Percentiles rank a stretch among this genome's conserved stretches.
Evolutionary conservation across 1,139 yeast species (phyloP).

Genomic region (Magnusiomyces ingens): DNA sequence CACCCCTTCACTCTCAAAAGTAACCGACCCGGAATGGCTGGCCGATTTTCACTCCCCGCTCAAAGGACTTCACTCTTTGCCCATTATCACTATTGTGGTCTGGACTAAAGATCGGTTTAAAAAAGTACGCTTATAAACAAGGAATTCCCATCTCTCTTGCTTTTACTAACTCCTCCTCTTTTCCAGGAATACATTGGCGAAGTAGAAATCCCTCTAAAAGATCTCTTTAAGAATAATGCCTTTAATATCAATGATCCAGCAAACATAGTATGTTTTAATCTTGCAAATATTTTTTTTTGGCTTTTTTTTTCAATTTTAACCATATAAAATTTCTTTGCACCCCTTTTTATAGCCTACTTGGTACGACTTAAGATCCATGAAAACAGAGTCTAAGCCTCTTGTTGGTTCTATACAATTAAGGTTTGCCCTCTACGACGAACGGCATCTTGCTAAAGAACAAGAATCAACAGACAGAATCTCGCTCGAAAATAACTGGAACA

Average conservation of each 20-base stretch:
- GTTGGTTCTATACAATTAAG: background rate
- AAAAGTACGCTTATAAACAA: slow-evolving; percentile 17
- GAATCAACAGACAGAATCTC: too few relatives aligned
- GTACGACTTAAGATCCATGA: background rate
- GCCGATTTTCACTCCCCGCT: slow-evolving; percentile 28
- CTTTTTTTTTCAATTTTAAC: background rate
- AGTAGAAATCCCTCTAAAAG: slow-evolving; percentile 37
- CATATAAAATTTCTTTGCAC: background rate
- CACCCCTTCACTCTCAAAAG: slow-evolving; percentile 11
- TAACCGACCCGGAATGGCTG: slow-evolving; percentile 36
- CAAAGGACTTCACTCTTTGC: slow-evolving; percentile 21
- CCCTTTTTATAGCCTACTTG: background rate
- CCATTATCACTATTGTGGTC: slow-evolving; percentile 31
- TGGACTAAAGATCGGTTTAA: slow-evolving; percentile 34
- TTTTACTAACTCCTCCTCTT: background rate
- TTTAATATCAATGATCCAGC: slow-evolving; percentile 20
- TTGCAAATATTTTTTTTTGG: background rate
- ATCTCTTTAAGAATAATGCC: slow-evolving; percentile 26
- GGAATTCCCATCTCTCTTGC: background rate
- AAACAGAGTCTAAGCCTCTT: background rate
- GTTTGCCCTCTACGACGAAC: background rate
- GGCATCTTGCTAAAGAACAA: background rate
- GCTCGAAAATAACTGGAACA: background rate
- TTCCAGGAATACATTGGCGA: slow-evolving; percentile 48
- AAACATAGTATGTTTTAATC: slow-evolving; percentile 16